Conservation (phyloP, 1,284 basidiomycete genomes). For the Xerocomus minutiporus region DNA sequence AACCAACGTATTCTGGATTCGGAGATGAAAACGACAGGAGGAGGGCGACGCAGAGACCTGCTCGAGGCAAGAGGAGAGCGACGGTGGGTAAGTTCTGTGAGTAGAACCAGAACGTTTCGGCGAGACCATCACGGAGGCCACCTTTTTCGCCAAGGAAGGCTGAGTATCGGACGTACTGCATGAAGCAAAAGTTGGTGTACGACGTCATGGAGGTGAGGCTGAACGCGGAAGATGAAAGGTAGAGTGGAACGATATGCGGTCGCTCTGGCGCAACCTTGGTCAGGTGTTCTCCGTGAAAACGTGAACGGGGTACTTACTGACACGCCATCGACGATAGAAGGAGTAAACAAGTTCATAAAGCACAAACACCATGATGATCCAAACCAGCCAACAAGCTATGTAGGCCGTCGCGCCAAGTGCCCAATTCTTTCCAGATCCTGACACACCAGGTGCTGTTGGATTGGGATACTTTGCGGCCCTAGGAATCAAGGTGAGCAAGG, state of each 20-base stretch:
- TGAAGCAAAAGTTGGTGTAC: conserved; percentile 78
- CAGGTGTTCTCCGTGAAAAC: background rate
- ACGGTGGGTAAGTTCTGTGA: conserved; percentile 78
- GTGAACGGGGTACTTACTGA: conserved; percentile 55
- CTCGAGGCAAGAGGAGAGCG: conserved; percentile 72
- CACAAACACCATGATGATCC: conserved; percentile 72
- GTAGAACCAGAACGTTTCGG: conserved; percentile 75
- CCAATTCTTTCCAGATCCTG: conserved; percentile 72
- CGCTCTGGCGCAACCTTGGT: conserved; percentile 50
- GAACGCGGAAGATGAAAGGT: conserved; percentile 73
- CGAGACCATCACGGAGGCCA: conserved; percentile 57
- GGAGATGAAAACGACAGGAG: conserved; percentile 61
- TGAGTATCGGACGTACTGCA: conserved; percentile 68
- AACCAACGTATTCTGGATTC: conserved; percentile 42
- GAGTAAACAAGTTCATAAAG: conserved; percentile 78
- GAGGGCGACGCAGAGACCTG: conserved; percentile 64
- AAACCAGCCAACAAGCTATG: conserved; percentile 70
- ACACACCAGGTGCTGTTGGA: conserved; percentile 58
- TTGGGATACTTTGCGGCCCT: conserved; percentile 69
- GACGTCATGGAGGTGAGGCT: conserved; percentile 70
- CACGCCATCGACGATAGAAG: conserved; percentile 75
- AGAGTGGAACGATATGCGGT: conserved; percentile 75
- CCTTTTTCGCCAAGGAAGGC: conserved; percentile 57
- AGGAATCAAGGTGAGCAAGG: conserved; percentile 15
- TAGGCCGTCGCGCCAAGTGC: conserved; percentile 73